Percentiles rank a stretch among this genome's conserved stretches.
phyloP scores from a whole-genome alignment of 768 basidiomycete species.

The Auriscalpium orientale region DNA sequence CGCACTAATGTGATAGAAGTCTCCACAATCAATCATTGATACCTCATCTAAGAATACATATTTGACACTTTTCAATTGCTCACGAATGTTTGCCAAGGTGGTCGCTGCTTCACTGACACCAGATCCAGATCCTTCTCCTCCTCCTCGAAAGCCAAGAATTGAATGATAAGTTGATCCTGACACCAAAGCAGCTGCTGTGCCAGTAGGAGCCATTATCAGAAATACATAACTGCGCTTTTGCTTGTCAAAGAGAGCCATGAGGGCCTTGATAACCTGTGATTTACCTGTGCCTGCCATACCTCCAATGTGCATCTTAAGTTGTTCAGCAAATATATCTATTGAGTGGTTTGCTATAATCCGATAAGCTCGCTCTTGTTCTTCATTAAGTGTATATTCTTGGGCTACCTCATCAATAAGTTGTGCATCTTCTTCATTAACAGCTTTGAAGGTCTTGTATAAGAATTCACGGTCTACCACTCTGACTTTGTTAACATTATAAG shows the following conservation, averaged over 20 bases:
- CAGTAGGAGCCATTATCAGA: constrained; percentile 15
- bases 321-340: not conserved
- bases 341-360: constrained; percentile 14
- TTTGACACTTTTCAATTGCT: constrained; percentile 21
- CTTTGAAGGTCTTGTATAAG: not conserved
- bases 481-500: not conserved
- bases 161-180: constrained; percentile 19
- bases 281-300: constrained; percentile 20
- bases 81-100: not conserved
- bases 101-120: not conserved
- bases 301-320: constrained; percentile 16
- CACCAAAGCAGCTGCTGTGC: constrained; percentile 11
- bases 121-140: not conserved
- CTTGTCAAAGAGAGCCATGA: constrained; percentile 8
- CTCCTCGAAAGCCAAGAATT: constrained; percentile 1
- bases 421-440: not conserved
- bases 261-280: constrained; percentile 14
- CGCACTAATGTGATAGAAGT: constrained; percentile 20
- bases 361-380: constrained; percentile 15
- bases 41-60: constrained; percentile 38
- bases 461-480: not conserved
- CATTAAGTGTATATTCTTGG: constrained; percentile 5
- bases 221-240: constrained; percentile 4
- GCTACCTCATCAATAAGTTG: not conserved
- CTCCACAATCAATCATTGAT: constrained; percentile 31